These are phyloP conservation scores for Cladorrhinum sp. DNA, from an alignment of 2,329 filamentous ascomycete species.

Conservation along the genomic window DNA sequence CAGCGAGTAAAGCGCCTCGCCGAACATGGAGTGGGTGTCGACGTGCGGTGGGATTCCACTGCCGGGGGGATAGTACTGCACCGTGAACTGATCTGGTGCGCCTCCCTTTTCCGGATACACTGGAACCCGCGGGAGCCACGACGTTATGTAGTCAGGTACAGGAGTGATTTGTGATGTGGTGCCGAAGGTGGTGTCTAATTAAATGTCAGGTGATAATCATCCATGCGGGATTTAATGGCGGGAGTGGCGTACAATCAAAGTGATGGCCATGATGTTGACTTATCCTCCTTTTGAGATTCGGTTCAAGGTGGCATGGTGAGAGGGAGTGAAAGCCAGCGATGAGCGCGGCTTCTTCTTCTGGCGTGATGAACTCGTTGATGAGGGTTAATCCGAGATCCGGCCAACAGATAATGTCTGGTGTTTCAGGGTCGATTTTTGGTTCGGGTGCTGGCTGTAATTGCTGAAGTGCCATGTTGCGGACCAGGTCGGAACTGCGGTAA, in stretches of 20 bases:
- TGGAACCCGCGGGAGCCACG: conserved; percentile 32
- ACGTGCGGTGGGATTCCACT: conserved; percentile 60
- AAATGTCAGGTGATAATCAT: no score
- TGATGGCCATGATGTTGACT: conserved; percentile 28
- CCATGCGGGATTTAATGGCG: no score
- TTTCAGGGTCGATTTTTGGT: conserved; percentile 15
- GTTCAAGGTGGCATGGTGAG: conserved; percentile 6
- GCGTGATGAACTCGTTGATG: conserved; percentile 27
- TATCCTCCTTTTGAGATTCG: conserved; percentile 19
- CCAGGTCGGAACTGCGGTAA: no score
- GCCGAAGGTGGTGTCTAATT: conserved; percentile 27
- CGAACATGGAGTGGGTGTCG: conserved; percentile 52
- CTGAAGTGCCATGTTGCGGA: conserved; percentile 2
- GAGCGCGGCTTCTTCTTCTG: conserved; percentile 24
- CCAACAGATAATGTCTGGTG: conserved; percentile 24
- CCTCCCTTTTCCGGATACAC: conserved; percentile 33
- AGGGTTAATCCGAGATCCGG: conserved; percentile 24
- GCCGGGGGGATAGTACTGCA: conserved; percentile 60
- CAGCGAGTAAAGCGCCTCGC: conserved; percentile 43
- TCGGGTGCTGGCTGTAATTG: conserved; percentile 6
- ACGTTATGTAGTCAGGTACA: conserved; percentile 24
- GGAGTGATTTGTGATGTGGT: conserved; percentile 23
- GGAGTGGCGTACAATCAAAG: conserved; percentile 21
- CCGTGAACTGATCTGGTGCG: conserved; percentile 48
- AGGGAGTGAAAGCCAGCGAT: conserved; percentile 25